phyloP scores from a whole-genome alignment of 2,329 filamentous ascomycete species.

The Cyanodermella asteris region DNA sequence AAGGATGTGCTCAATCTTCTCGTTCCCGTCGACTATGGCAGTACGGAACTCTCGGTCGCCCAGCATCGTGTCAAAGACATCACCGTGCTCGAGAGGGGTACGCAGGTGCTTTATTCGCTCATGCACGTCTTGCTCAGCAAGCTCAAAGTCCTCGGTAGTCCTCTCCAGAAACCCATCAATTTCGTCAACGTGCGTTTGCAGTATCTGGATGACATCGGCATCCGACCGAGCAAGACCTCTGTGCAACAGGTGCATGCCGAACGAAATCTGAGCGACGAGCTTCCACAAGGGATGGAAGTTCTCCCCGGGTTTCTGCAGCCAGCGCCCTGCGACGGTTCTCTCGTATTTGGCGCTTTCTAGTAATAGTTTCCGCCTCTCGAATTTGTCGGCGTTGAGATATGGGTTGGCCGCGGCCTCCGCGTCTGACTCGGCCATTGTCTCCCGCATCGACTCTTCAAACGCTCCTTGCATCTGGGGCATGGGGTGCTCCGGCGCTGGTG shows the following conservation, averaged over 20 bases:
- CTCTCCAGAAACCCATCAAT: conserved; percentile 78
- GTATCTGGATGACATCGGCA: conserved; percentile 64
- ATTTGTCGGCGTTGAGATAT: conserved; percentile 28
- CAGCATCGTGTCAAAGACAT: conserved; percentile 70
- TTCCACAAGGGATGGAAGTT: conserved; percentile 76
- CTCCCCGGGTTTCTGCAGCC: conserved; percentile 55
- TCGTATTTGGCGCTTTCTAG: conserved; percentile 48
- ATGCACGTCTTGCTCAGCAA: conserved; percentile 57
- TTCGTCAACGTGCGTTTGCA: conserved; percentile 84
- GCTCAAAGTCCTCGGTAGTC: conserved; percentile 61
- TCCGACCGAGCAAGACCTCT: conserved; percentile 76
- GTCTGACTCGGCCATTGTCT: conserved; percentile 34
- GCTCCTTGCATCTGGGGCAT: conserved; percentile 57
- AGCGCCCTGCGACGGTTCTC: conserved; percentile 48
- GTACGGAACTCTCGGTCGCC: conserved; percentile 63
- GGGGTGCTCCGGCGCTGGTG: conserved; percentile 45
- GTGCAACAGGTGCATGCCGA: conserved; percentile 74
- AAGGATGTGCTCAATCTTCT: conserved; percentile 76
- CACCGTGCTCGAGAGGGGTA: conserved; percentile 61
- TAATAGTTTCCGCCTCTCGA: conserved; percentile 38
- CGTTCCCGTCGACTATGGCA: conserved; percentile 68
- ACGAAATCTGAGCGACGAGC: conserved; percentile 76
- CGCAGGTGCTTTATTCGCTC: conserved; percentile 62
- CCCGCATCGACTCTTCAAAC: conserved; percentile 61
- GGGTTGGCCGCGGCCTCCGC: conserved; percentile 31